Evolutionary conservation across 1,284 basidiomycete species (phyloP).

Genomic region (Cutaneotrichosporon spelunceum): DNA sequence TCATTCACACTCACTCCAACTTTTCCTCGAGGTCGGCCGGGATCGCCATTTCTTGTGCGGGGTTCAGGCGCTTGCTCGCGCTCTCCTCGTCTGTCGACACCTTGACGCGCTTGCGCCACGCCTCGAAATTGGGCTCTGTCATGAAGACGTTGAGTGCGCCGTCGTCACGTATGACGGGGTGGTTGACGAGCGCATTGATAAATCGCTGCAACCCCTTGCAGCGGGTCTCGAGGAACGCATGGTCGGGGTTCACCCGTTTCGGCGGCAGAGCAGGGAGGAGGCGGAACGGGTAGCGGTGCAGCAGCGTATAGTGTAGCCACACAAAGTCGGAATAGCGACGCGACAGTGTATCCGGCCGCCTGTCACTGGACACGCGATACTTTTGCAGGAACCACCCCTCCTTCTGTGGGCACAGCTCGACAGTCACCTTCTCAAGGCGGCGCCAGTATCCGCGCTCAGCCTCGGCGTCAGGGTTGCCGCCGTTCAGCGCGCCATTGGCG

Average conservation of each 20-base stretch:
- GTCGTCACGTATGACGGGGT: slow-evolving; percentile 83
- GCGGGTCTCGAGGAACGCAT: slow-evolving; percentile 81
- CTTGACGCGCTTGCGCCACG: slow-evolving; percentile 67
- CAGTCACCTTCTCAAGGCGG: slow-evolving; percentile 65
- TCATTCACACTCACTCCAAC: slow-evolving; percentile 59
- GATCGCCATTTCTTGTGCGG: slow-evolving; percentile 82
- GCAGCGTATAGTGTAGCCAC: slow-evolving; percentile 78
- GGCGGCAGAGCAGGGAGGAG: slow-evolving; percentile 84
- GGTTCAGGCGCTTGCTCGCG: slow-evolving; percentile 70
- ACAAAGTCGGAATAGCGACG: slow-evolving; percentile 79
- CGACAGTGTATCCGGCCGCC: slow-evolving; percentile 55
- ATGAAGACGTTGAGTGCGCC: slow-evolving; percentile 76
- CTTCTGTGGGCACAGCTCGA: slow-evolving; percentile 68
- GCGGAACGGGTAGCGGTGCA: slow-evolving; percentile 68
- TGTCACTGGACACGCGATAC: slow-evolving; percentile 75
- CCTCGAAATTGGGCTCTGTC: slow-evolving; percentile 73
- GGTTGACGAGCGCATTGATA: slow-evolving; percentile 76
- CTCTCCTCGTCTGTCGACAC: slow-evolving; percentile 81
- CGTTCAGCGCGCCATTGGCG: slow-evolving; percentile 16
- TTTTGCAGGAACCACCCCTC: slow-evolving; percentile 81
- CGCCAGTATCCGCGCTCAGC: slow-evolving; percentile 69
- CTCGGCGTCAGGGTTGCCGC: slow-evolving; percentile 30
- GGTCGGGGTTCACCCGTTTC: slow-evolving; percentile 83
- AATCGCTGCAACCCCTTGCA: slow-evolving; percentile 78
- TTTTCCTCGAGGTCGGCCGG: slow-evolving; percentile 88